These are phyloP conservation scores for Penicillium odoratum DNA, from an alignment of 495 filamentous ascomycete genomes.

Conservation along the genomic window DNA sequence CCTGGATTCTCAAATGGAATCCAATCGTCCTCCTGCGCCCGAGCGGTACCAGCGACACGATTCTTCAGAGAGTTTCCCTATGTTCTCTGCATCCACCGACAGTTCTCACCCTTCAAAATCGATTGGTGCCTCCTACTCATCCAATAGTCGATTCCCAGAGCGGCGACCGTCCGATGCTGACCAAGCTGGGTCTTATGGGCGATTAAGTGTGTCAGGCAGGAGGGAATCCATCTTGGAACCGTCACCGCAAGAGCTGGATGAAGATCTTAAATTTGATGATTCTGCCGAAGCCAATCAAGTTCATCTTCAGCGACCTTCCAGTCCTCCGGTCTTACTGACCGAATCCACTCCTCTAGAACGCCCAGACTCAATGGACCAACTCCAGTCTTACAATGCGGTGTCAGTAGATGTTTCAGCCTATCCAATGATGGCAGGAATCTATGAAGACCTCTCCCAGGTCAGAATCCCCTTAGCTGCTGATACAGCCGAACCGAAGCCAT, in stretches of 20 bases:
- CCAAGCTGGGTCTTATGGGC: conserved; percentile 17
- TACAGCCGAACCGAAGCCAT: conserved; percentile 40
- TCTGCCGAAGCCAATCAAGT: conserved; percentile 20
- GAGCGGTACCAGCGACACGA: conserved; percentile 60
- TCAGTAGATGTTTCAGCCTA: background rate
- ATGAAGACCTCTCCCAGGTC: conserved; percentile 28
- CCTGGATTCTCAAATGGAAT: conserved; percentile 39
- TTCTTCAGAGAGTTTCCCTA: conserved; percentile 77
- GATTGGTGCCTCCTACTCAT: conserved; percentile 43
- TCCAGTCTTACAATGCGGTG: background rate
- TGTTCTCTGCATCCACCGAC: conserved; percentile 80
- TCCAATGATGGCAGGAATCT: conserved; percentile 17
- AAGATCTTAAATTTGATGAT: conserved; percentile 27
- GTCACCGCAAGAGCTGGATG: conserved; percentile 24
- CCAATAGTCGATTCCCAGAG: conserved; percentile 24
- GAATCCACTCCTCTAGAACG: conserved; percentile 38
- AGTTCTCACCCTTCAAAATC: conserved; percentile 53
- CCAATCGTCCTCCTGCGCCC: conserved; percentile 34
- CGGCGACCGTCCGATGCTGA: conserved; percentile 16
- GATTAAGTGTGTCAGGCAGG: conserved; percentile 10
- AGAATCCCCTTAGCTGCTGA: conserved; percentile 34
- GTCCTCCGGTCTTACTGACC: conserved; percentile 37
- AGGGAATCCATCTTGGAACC: conserved; percentile 29
- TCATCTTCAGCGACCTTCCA: conserved; percentile 46
- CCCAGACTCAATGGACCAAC: conserved; percentile 6